Evolutionary conservation across 495 filamentous ascomycete species (phyloP), one percentile per base, ranked within the genome.

Genomic region (Tetracladium setigerum): DNA sequence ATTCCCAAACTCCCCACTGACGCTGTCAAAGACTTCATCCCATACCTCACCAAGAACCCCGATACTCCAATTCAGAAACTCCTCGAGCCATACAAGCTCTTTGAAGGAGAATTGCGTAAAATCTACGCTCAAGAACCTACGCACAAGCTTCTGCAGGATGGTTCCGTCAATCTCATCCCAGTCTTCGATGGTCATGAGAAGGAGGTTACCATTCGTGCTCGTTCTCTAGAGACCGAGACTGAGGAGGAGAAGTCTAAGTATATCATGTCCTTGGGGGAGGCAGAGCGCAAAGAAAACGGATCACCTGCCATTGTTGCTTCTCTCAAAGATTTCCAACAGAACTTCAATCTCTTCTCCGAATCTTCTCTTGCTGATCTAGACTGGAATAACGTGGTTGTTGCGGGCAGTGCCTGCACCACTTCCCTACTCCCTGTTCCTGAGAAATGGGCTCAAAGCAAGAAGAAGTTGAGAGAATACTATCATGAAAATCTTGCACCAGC

Each of bases 281-380:
- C 78, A 5, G 63, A 76, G 18, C 78, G 87, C 31, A 81, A 79
- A 19, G 38, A 63, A 1, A 66, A 70, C 59, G 80, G 76, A 22
- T 75, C 82, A 1, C 76, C 78, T 4, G 85, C 85, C 5, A 70
- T 86, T 18, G 85, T 88, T 1, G 47, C 64, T 22, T 69, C 67
- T 1, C 56, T 89, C 30, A 71, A 76, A 40, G 82, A 87, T 12
- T 94, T 91, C 57, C 76, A 77, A 55, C 68, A 74, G 36, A 88
- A 91, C 63, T 89, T 91, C 64, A 71, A 73, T 44, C 56, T 91
- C 49, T 94, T 94, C 57, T 86, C 82, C 16, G 87, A 94, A 61
- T 71, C 67, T 2, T 70, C 73, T 0, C 57, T 78, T 12, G 55
- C 56, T 24, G 84, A 87, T 22, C 56, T 89, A 41, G 75, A 90